phyloP scores from a whole-genome alignment of 345 rosid species.

The Abelmoschus esculentus region DNA sequence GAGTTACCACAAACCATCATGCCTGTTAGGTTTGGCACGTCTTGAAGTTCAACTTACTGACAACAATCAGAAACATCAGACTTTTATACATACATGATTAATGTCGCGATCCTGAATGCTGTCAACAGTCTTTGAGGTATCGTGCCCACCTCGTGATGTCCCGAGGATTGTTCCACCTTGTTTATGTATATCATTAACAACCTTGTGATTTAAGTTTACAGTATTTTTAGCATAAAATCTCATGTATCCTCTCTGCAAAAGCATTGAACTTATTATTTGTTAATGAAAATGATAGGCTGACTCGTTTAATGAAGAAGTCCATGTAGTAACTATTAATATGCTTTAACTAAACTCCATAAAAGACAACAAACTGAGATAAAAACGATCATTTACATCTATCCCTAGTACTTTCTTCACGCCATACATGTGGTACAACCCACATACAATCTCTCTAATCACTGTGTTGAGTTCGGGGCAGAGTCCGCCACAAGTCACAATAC shows the following conservation, averaged over 20 bases:
- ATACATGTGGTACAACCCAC: too few species aligned
- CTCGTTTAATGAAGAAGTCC: too few species aligned
- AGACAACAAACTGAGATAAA: too few species aligned
- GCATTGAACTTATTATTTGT: not conserved
- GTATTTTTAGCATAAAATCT: constrained; percentile 75
- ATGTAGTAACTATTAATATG: too few species aligned
- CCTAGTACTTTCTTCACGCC: too few species aligned
- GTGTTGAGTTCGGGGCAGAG: too few species aligned
- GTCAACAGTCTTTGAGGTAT: constrained; percentile 66
- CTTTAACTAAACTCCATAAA: too few species aligned
- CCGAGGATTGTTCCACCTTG: constrained; percentile 77
- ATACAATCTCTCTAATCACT: too few species aligned
- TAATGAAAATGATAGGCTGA: too few species aligned
- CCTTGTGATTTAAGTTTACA: constrained; percentile 35
- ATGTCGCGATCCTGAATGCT: constrained; percentile 84
- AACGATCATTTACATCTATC: too few species aligned
- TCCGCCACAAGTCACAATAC: too few species aligned
- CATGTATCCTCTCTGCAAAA: constrained; percentile 65
- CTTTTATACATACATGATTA: constrained; percentile 40
- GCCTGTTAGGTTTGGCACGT: not conserved
- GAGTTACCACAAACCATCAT: constrained; percentile 3
- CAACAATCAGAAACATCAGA: not conserved
- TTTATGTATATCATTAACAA: constrained; percentile 67
- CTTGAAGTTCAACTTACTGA: too few species aligned
- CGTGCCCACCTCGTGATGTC: constrained; percentile 73